Evolutionary conservation across 2,329 filamentous ascomycete species (phyloP).

Genomic region (Teratosphaeria pseudoeucalypti): DNA sequence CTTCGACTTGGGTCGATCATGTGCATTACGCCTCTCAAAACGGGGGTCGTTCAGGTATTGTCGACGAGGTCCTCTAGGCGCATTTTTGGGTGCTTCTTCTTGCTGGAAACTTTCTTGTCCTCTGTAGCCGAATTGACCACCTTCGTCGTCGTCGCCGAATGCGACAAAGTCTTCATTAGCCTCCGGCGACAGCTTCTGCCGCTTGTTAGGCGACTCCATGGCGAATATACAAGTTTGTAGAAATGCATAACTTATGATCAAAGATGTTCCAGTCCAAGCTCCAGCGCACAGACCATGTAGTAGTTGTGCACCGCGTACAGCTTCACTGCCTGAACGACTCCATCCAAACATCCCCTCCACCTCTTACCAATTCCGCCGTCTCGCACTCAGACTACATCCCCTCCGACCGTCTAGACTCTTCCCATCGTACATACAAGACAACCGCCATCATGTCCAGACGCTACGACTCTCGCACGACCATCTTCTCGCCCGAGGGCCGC

Average conservation of each 20-base stretch:
- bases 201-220: neutral
- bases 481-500: slow-evolving; percentile 98
- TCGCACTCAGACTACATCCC: no score
- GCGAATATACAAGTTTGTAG: neutral
- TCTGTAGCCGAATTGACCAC: neutral
- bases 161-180: neutral
- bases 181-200: neutral
- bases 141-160: neutral
- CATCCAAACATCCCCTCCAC: neutral
- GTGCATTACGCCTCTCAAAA: slow-evolving; percentile 25
- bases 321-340: neutral
- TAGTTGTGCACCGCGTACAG: neutral
- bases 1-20: slow-evolving; percentile 73
- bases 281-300: slow-evolving; percentile 13
- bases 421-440: neutral
- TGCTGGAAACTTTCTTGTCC: neutral
- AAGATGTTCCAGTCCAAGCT: neutral
- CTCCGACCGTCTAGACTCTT: neutral
- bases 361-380: neutral
- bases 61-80: slow-evolving; percentile 5
- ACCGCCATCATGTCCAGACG: slow-evolving; percentile 22
- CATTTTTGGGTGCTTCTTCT: slow-evolving; percentile 4
- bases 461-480: slow-evolving; percentile 57
- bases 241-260: neutral
- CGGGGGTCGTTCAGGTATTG: slow-evolving; percentile 6